Base-by-base conservation (phyloP, 345 rosid species). In the Rhodamnia rubescens region DNA sequence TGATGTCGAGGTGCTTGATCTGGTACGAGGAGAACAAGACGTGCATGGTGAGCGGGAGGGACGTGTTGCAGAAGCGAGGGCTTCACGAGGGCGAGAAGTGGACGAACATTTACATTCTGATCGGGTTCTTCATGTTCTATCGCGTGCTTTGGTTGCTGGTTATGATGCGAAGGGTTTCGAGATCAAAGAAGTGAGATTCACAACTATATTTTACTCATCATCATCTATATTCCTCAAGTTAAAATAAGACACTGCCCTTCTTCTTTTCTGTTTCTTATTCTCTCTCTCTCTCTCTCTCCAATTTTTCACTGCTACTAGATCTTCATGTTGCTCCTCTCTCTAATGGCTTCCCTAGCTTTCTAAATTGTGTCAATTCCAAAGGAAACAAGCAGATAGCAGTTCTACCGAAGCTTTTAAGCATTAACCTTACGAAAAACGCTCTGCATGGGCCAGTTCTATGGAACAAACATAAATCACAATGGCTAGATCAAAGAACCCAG, bases 51-150 rank as follows among this genome's bases (percentile, higher is more conserved):
- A 94, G 91, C 4, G 99, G 99, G 29, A 91, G 89, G 16, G 95
- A 93, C 84, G 95, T 95, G 85, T 82, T 97, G 91, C 87, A 90
- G 88, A 90, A 92, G 90, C 92, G 86, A 88, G 98, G 96, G 82
- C 91, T 97, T 69, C 89, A 87, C 84, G 95, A 89, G 88, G 89
- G 88, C 82, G 92, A 93, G 82, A 93, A 91, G 83, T 97, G 99
- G 99, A 90, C 90, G 11, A 94, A 94, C 84, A 85, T 95, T 84
- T 95, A 92, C 83, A 85, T 94, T 85, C 87, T 96, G 94, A 69
- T 95, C 82, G 99, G 95, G 51, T 96, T 96, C 90, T 96, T 96
- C 82, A 88, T 95, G 81, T 90, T 96, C 74, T 96, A 96, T 87
- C 97, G 99, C 53, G 49, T 95, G 42, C 90, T 95, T 87, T 96